Percentiles rank a stretch among this genome's conserved stretches.
These are phyloP conservation scores for Nicotiana sylvestris DNA, from an alignment of 257 asterid species.

Conservation along the genomic window DNA sequence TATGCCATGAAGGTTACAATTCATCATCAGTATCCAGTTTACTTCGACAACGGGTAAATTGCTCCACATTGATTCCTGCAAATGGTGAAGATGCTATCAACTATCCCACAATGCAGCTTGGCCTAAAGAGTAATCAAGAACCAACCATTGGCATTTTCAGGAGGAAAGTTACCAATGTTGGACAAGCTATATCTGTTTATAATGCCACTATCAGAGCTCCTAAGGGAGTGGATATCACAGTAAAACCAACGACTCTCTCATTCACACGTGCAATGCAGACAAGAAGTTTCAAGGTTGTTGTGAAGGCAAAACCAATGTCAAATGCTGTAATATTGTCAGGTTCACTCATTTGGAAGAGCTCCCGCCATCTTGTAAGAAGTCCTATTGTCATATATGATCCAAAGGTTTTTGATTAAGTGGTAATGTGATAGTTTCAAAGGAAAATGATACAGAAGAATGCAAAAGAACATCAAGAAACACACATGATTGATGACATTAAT, in stretches of 20 bases:
- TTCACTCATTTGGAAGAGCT: conserved; percentile 64
- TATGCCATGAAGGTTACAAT: conserved; percentile 70
- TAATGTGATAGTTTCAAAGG: neutral
- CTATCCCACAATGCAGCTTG: conserved; percentile 88
- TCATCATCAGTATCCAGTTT: conserved; percentile 50
- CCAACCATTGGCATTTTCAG: conserved; percentile 56
- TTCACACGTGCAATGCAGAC: conserved; percentile 44
- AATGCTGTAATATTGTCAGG: conserved; percentile 45
- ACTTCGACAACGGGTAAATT: conserved; percentile 40
- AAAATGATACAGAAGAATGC: neutral
- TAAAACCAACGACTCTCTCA: conserved; percentile 47
- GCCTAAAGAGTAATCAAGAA: conserved; percentile 42
- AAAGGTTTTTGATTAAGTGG: conserved; percentile 24
- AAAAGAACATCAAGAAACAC: neutral
- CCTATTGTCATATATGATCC: conserved; percentile 60
- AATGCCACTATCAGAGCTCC: conserved; percentile 72
- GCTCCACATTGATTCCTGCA: conserved; percentile 63
- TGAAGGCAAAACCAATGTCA: conserved; percentile 53
- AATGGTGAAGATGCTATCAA: conserved; percentile 68
- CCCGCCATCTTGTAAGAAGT: conserved; percentile 47
- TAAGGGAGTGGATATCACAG: conserved; percentile 54
- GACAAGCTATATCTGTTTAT: conserved; percentile 43
- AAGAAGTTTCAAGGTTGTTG: conserved; percentile 68
- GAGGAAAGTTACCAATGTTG: conserved; percentile 71
- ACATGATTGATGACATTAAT: neutral